Percentiles rank a stretch among this genome's conserved stretches.
Conservation (phyloP, 176 grass and related monocot species). For the Alloteropsis semialata region DNA sequence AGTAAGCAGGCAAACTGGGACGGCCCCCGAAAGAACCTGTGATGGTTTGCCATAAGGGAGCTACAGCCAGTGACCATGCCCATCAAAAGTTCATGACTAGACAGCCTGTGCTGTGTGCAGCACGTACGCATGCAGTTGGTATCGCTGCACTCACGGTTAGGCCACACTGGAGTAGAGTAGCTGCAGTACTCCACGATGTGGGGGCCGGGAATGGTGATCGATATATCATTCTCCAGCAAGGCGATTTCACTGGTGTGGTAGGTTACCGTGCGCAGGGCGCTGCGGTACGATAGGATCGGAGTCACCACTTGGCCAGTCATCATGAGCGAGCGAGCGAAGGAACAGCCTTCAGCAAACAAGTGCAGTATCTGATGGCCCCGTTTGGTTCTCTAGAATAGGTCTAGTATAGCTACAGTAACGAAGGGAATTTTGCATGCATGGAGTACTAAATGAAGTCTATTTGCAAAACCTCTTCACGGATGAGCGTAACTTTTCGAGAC, state of each 20-base stretch:
- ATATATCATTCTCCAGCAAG: background rate
- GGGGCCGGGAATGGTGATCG: background rate
- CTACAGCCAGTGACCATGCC: background rate
- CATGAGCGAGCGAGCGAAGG: background rate
- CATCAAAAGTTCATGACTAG: background rate
- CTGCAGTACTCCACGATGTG: background rate
- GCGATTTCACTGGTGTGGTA: background rate
- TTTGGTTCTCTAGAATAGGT: no score
- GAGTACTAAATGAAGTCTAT: no score
- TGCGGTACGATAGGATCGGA: background rate
- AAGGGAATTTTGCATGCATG: no score
- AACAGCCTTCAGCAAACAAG: background rate
- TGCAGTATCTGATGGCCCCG: background rate
- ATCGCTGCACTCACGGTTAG: background rate
- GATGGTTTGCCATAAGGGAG: background rate
- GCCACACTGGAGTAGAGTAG: background rate
- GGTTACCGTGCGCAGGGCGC: background rate
- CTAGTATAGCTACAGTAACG: no score
- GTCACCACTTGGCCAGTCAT: background rate
- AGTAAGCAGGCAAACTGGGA: background rate
- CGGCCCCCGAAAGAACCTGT: background rate
- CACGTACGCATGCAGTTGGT: no score
- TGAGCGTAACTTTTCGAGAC: no score
- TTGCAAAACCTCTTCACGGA: no score
- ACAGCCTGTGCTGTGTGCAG: no score